Evolutionary conservation across 352 stramenopile species (phyloP).

Genomic region (Phytophthora citricola): DNA sequence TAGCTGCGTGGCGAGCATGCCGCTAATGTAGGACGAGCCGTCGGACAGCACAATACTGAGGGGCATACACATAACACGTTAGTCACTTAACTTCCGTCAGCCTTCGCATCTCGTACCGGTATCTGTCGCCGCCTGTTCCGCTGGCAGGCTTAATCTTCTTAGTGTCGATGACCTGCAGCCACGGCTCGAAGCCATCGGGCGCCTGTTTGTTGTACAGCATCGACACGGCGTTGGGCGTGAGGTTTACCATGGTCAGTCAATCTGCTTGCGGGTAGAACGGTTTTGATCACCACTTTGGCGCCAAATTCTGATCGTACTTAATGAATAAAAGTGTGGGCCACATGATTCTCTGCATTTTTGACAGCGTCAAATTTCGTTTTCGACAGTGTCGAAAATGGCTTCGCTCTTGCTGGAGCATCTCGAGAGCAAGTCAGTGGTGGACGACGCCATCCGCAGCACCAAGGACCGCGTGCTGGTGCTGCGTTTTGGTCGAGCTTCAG

Average conservation of each 20-base stretch:
- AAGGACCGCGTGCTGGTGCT: constrained; percentile 87
- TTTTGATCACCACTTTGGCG: constrained; percentile 23
- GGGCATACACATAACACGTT: constrained; percentile 3
- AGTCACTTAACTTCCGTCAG: too few species aligned
- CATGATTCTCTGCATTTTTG: background rate
- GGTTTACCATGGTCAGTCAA: constrained; percentile 69
- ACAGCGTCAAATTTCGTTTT: background rate
- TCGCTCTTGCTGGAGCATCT: constrained; percentile 79
- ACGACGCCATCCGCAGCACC: constrained; percentile 79
- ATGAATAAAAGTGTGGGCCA: background rate
- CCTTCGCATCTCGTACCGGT: constrained; percentile 42
- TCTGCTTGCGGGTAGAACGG: background rate
- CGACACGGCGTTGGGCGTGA: constrained; percentile 83
- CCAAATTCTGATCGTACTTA: constrained; percentile 26
- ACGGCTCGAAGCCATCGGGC: constrained; percentile 87
- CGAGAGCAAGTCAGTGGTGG: constrained; percentile 64
- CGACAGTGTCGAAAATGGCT: constrained; percentile 45
- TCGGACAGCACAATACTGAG: constrained; percentile 82
- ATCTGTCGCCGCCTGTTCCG: constrained; percentile 76
- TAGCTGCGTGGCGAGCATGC: constrained; percentile 87
- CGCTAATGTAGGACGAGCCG: constrained; percentile 82
- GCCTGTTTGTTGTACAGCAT: constrained; percentile 89
- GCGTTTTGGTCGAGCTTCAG: constrained; percentile 73
- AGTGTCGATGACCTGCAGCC: constrained; percentile 89
- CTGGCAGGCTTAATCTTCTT: constrained; percentile 89